Base-by-base conservation (phyloP, 352 stramenopile species). In the Detonula confervacea region DNA sequence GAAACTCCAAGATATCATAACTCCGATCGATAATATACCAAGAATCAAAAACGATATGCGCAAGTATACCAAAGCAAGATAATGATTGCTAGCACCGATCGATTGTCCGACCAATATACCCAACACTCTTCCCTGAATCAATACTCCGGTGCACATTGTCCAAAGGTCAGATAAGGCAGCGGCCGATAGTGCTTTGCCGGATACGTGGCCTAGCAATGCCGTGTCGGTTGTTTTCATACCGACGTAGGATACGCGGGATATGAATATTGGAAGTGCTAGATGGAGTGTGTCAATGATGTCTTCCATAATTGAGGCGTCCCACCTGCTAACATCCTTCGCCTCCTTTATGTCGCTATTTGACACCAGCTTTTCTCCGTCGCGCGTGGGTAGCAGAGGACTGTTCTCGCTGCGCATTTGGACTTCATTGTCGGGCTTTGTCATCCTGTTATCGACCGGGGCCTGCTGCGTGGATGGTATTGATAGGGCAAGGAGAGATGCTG, bases 131-230 rank as follows among this genome's bases (percentile, higher is more conserved):
- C 84, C 87, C 65, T 92, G 73, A 61, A 90, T 35, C 18, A 90
- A 77, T 24, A 94, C 73, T 71, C 68, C 72, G 9, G 80, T 86
- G 33, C 77, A 86, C 80, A 87, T 89, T 24, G 86, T 91, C 52
- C 81, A 93, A 12, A 94, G 75, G 52, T 95, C 90, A 7, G 80
- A 89, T 11, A 94, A 61, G 5, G 89, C 85, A 4, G 82, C 74
- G 0, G 90, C 88, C 1, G 85, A 83, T 8, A 94, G 74, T 24
- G 80, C 83, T 54, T 87, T 30, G 1, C 86, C 77, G 42, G 73
- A 80, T 30, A 93, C 85, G 66, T 93, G 90, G 3, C 90, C 90
- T 1, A 95, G 68, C 54, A 95, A 80, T 44, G 88, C 82, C 4
- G 81, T 88, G 54, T 88, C 81, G 3, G 74, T 88, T 3, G 74